Conservation (phyloP, 495 filamentous ascomycete species). For the Achaetomiella virescens region DNA sequence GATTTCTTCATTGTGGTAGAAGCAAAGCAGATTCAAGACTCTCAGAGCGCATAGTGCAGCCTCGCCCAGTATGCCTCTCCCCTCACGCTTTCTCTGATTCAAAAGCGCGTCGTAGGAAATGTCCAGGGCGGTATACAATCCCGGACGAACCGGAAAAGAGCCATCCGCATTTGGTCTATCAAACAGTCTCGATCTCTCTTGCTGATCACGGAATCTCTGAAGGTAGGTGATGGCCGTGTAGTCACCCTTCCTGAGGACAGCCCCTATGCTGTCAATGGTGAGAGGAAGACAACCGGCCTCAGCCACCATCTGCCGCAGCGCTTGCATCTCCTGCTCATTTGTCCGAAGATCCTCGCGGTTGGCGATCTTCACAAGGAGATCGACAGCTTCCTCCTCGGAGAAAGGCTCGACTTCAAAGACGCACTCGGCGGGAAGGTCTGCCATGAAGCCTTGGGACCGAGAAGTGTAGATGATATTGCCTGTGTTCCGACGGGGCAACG, state of each 20-base stretch:
- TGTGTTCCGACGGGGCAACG: neutral
- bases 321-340: neutral
- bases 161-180: conserved; percentile 1
- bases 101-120: conserved; percentile 7
- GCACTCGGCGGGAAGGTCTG: neutral
- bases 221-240: conserved; percentile 5
- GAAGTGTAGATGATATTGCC: conserved; percentile 25
- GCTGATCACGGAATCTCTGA: neutral
- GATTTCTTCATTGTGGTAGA: conserved; percentile 20
- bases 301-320: conserved; percentile 2
- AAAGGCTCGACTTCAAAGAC: conserved; percentile 9
- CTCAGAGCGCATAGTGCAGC: conserved; percentile 5
- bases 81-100: neutral
- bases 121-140: conserved; percentile 18
- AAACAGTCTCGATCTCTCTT: neutral
- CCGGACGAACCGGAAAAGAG: neutral
- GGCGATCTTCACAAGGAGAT: conserved; percentile 12
- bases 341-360: neutral
- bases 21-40: conserved; percentile 13
- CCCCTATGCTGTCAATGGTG: conserved; percentile 16
- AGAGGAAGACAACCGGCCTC: conserved; percentile 19
- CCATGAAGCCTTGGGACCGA: neutral
- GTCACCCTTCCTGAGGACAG: conserved; percentile 1
- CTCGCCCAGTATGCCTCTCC: neutral
- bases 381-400: conserved; percentile 10